Evolutionary conservation across 768 basidiomycete genomes (phyloP).

Genomic region (Clavulina sp.): DNA sequence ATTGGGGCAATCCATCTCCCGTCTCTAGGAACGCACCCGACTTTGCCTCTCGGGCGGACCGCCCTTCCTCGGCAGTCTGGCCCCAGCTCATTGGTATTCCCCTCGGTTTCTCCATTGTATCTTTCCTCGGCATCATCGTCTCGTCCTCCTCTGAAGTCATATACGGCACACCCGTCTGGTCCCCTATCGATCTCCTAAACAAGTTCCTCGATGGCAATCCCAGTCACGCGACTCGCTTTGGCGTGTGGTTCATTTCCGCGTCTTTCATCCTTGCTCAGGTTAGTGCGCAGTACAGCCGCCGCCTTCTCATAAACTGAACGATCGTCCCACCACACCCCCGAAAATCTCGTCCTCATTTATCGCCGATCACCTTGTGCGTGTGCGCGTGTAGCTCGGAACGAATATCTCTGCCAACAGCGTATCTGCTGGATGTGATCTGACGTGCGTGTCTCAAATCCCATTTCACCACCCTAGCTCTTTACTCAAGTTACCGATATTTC

Average conservation of each 20-base stretch:
- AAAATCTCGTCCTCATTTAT: not conserved
- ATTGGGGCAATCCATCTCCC: not conserved
- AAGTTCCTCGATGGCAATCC: constrained; percentile 49
- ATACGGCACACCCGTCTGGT: constrained; percentile 66
- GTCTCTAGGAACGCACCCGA: constrained; percentile 47
- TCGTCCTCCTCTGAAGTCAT: constrained; percentile 59
- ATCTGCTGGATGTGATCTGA: constrained; percentile 69
- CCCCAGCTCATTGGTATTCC: constrained; percentile 60
- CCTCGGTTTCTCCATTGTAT: constrained; percentile 52
- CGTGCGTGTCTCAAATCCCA: constrained; percentile 14
- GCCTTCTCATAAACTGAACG: not conserved
- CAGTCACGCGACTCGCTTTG: constrained; percentile 48
- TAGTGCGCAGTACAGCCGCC: constrained; percentile 2
- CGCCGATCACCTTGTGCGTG: not conserved
- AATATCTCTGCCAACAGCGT: constrained; percentile 74
- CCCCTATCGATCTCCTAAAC: constrained; percentile 51
- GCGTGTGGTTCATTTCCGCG: constrained; percentile 53
- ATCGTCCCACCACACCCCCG: too few species aligned
- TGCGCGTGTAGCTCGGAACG: constrained; percentile 26
- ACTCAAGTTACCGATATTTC: too few species aligned
- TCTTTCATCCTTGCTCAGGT: constrained; percentile 68
- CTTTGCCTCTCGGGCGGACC: constrained; percentile 42
- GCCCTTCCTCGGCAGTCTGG: constrained; percentile 29
- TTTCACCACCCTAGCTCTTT: not conserved
- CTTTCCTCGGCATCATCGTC: constrained; percentile 68